Percentiles rank a stretch among this genome's conserved stretches.
phyloP scores from a whole-genome alignment of 257 asterid genomes.

The Salvia hispanica region DNA sequence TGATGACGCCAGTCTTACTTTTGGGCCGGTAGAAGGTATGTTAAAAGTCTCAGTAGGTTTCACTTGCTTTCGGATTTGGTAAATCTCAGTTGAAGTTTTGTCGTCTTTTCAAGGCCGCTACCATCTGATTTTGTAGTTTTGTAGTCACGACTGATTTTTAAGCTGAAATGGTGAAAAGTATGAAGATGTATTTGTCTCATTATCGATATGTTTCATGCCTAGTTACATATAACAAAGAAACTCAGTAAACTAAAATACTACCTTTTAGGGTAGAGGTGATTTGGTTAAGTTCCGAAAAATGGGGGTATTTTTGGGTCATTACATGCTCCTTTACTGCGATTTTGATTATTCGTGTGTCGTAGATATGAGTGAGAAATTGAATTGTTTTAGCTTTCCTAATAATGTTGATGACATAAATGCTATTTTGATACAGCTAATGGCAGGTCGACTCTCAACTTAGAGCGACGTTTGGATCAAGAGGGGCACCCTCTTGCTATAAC shows the following conservation, averaged over 20 bases:
- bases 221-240: no score
- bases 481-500: constrained; percentile 90
- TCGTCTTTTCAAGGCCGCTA: not conserved
- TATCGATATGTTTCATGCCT: no score
- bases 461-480: constrained; percentile 77
- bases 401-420: constrained; percentile 8
- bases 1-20: constrained; percentile 58
- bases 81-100: constrained; percentile 10
- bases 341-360: not conserved
- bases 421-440: constrained; percentile 60
- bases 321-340: not conserved
- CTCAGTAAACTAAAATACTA: no score
- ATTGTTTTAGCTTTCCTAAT: not conserved
- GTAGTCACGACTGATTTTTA: constrained; percentile 13
- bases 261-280: no score
- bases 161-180: constrained; percentile 8
- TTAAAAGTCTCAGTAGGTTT: not conserved
- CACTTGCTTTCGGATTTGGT: not conserved
- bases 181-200: not conserved
- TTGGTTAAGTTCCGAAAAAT: not conserved
- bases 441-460: constrained; percentile 68
- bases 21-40: constrained; percentile 71
- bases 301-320: not conserved
- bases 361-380: not conserved
- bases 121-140: not conserved